Conservation (phyloP, 768 basidiomycete genomes). For the Tephrocybe sp. region DNA sequence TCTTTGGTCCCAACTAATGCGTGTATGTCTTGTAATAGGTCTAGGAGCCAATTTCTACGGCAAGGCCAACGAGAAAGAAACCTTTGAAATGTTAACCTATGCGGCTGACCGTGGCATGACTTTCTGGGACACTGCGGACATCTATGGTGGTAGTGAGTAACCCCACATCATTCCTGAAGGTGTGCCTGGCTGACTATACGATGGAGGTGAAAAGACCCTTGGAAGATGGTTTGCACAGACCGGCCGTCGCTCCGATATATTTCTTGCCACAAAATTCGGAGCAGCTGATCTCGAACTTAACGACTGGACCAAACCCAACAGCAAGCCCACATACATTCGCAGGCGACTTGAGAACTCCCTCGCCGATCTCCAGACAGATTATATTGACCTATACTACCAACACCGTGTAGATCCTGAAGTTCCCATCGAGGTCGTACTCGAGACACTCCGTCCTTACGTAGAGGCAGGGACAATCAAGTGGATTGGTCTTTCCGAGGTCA, state of each 20-base stretch:
- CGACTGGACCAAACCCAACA: slow-evolving; percentile 26
- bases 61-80: slow-evolving; percentile 11
- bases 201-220: slow-evolving; percentile 9
- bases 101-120: slow-evolving; percentile 26
- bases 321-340: slow-evolving; percentile 29
- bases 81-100: slow-evolving; percentile 16
- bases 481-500: slow-evolving; percentile 51
- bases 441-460: slow-evolving; percentile 7
- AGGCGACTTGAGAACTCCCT: slow-evolving; percentile 38
- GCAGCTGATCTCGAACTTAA: slow-evolving; percentile 16
- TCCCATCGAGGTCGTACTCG: slow-evolving; percentile 43
- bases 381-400: slow-evolving; percentile 46
- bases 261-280: slow-evolving; percentile 55
- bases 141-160: slow-evolving; percentile 43
- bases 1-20: too few relatives aligned
- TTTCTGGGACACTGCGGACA: slow-evolving; percentile 47
- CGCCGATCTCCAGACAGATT: slow-evolving; percentile 36
- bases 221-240: slow-evolving; percentile 43
- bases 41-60: slow-evolving; percentile 21
- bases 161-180: slow-evolving; percentile 28
- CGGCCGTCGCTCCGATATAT: slow-evolving; percentile 51
- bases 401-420: slow-evolving; percentile 40
- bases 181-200: background rate
- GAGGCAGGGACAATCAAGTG: slow-evolving; percentile 33
- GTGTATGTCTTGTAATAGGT: too few relatives aligned